phyloP scores from a whole-genome alignment of 345 rosid species.

The Aethionema arabicum region DNA sequence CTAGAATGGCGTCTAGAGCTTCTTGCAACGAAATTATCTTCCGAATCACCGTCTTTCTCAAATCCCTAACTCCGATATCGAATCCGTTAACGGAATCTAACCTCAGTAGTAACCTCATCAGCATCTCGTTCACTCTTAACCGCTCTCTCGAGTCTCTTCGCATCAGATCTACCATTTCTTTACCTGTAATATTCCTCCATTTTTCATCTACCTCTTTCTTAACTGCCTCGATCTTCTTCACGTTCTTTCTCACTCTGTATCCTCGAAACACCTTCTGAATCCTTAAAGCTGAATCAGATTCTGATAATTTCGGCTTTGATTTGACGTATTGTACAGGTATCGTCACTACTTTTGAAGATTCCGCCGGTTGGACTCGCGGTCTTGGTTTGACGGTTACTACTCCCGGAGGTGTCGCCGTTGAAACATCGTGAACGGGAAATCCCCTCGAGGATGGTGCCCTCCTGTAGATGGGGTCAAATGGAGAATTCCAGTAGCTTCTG shows the following conservation, averaged over 20 bases:
- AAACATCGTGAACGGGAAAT: conserved; percentile 5
- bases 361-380: background rate
- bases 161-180: conserved; percentile 39
- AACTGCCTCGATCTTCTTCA: conserved; percentile 45
- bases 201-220: conserved; percentile 45
- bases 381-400: background rate
- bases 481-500: conserved; percentile 26
- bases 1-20: conserved; percentile 43
- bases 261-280: conserved; percentile 63
- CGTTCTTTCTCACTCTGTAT: conserved; percentile 51
- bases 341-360: conserved; percentile 42
- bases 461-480: conserved; percentile 16
- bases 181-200: conserved; percentile 41
- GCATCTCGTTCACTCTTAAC: conserved; percentile 48
- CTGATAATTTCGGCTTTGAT: conserved; percentile 36
- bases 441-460: background rate
- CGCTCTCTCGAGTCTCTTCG: conserved; percentile 46
- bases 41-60: conserved; percentile 49
- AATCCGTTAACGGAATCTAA: conserved; percentile 61
- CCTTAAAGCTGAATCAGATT: conserved; percentile 39
- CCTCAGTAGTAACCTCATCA: conserved; percentile 55
- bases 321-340: conserved; percentile 52
- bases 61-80: conserved; percentile 56
- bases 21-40: conserved; percentile 63
- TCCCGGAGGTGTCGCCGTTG: background rate